Percentiles rank a stretch among this genome's conserved stretches.
Evolutionary conservation across 202 grass and related monocot genomes (phyloP).

Genomic region (Digitaria exilis): DNA sequence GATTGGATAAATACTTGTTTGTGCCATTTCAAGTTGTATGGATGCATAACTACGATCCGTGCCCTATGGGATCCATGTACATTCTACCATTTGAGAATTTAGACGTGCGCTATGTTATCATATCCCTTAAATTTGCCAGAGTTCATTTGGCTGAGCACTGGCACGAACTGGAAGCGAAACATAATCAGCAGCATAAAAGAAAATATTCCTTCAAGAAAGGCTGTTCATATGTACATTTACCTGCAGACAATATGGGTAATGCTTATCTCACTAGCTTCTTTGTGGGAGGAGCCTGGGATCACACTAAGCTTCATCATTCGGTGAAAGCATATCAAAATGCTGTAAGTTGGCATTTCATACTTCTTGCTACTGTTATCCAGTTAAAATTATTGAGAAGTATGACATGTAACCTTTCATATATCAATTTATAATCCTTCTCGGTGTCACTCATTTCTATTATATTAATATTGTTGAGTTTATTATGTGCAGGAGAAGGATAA

Average conservation of each 20-base stretch:
- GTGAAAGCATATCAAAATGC: slow-evolving; percentile 99
- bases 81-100: neutral
- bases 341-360: slow-evolving; percentile 64
- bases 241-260: slow-evolving; percentile 93
- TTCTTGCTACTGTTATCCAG: slow-evolving; percentile 18
- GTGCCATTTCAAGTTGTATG: neutral
- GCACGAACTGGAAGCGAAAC: neutral
- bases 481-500: slow-evolving; percentile 86
- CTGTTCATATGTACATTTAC: slow-evolving; percentile 25
- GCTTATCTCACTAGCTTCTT: slow-evolving; percentile 98
- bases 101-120: neutral
- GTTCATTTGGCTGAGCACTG: neutral
- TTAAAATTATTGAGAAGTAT: slow-evolving; percentile 14
- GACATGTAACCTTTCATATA: neutral
- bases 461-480: slow-evolving; percentile 24
- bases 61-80: neutral
- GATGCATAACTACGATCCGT: slow-evolving; percentile 1
- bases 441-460: slow-evolving; percentile 24
- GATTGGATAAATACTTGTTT: neutral
- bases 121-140: neutral
- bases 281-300: slow-evolving; percentile 76
- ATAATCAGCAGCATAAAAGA: neutral
- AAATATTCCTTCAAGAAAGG: slow-evolving; percentile 8
- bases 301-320: slow-evolving; percentile 75
- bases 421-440: slow-evolving; percentile 36